phyloP scores from a whole-genome alignment of 441 rosid genomes.

The Populus hybrid region DNA sequence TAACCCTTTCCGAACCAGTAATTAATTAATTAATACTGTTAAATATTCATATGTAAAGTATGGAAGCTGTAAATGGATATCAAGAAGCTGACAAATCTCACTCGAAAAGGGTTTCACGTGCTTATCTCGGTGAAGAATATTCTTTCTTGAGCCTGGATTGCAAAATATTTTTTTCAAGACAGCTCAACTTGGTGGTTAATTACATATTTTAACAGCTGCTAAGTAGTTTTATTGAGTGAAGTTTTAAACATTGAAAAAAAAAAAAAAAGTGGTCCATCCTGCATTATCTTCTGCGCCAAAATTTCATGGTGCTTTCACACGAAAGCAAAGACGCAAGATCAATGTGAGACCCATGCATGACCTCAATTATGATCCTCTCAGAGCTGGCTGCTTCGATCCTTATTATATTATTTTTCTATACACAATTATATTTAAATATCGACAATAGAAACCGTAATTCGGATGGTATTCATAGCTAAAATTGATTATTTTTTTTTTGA shows the following conservation, averaged over 20 bases:
- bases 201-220: neutral
- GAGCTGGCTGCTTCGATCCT: neutral
- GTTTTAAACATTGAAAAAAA: neutral
- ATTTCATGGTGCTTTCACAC: neutral
- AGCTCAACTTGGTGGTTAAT: too few relatives aligned
- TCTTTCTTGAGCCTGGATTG: slow-evolving; percentile 6
- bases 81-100: slow-evolving; percentile 9
- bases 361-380: neutral
- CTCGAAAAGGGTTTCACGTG: slow-evolving; percentile 11
- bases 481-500: too few relatives aligned
- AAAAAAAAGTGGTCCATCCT: neutral
- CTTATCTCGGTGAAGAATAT: slow-evolving; percentile 6
- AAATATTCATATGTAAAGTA: neutral
- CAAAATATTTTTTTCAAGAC: slow-evolving; percentile 8
- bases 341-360: neutral
- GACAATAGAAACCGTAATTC: too few relatives aligned
- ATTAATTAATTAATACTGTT: neutral
- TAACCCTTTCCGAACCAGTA: neutral
- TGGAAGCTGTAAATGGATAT: neutral
- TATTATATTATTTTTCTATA: too few relatives aligned
- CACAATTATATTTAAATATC: too few relatives aligned
- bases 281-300: neutral
- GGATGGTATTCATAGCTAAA: too few relatives aligned
- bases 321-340: neutral
- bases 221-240: neutral